These are phyloP conservation scores for Brassica carinata DNA, from an alignment of 345 rosid genomes.

Conservation along the genomic window DNA sequence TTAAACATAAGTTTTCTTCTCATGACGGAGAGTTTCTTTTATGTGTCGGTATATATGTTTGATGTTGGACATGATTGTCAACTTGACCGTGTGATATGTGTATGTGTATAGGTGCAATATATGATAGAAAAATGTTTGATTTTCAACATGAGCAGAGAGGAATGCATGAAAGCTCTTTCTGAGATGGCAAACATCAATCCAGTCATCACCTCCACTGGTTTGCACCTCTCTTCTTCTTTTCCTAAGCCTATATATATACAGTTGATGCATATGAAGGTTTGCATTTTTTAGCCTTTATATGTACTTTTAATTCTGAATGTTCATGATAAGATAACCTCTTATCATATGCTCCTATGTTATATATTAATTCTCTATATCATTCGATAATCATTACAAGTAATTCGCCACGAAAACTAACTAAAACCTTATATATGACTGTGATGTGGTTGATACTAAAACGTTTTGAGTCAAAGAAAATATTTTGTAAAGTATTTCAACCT, in stretches of 20 bases:
- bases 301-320: not conserved
- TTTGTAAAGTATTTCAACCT: too few relatives aligned
- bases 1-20: not conserved
- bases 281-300: not conserved
- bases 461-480: too few relatives aligned
- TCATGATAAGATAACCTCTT: not conserved
- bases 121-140: not conserved
- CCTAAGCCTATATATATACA: not conserved
- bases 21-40: not conserved
- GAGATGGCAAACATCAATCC: not conserved
- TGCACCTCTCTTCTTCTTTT: not conserved
- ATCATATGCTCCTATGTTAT: not conserved
- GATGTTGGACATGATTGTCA: not conserved
- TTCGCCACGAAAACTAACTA: not conserved
- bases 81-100: not conserved
- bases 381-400: not conserved
- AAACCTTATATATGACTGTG: too few relatives aligned
- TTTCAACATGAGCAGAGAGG: not conserved
- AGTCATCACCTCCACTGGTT: slow-evolving; percentile 5
- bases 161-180: not conserved
- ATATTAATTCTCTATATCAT: not conserved
- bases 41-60: not conserved
- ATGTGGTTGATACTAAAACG: too few relatives aligned
- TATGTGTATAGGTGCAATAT: not conserved
- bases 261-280: not conserved